Evolutionary conservation across 78 protist species (phyloP), one percentile per base, ranked within the genome.

Genomic region (Dictyostelium brefeldianum): DNA sequence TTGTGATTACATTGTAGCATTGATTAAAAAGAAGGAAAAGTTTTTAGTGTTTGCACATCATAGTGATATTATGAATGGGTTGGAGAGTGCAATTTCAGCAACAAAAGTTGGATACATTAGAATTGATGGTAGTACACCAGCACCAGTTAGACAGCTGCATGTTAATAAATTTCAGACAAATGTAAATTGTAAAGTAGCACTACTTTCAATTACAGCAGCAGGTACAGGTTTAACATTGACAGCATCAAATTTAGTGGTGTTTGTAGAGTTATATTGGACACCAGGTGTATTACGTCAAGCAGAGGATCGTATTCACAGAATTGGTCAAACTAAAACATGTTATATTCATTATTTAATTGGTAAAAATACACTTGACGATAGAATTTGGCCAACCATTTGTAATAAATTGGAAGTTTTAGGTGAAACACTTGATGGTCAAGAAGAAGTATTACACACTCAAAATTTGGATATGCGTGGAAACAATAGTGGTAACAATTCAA

Each of bases 261-360:
- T 98, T 59, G 97, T 95, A 2, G 99, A 98, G 81, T 91, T 98
- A 29, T 70, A 84, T 57, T 97, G 98, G 98, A 94, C 82, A 12
- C 96, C 96, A 0, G 96, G 96, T 69, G 87, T 89, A 20, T 50
- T 94, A n/a, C 56, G 85, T 20, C 96, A 94, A 57, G 96, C 96
- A n/a, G 96, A 94, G 25, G 96, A 94, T 62, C 12, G 96, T n/a
- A 94, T 91, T n/a, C 96, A 94, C 59, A 53, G 96, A 29, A 94
- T 94, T 18, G 96, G 96, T 50, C 97, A 95, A 51, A 43, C n/a
- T 10, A 65, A 75, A 14, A 74, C 59, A 6, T 95, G 90, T 4
- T 51, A 90, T 17, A 87, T 95, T 59, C 90, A 82, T 29, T 90
- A 89, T 78, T 78, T 95, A 9, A 59, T 83, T 56, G 90, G 90